Evolutionary conservation across 345 rosid species (phyloP).

Genomic region (Iberis pinnata): DNA sequence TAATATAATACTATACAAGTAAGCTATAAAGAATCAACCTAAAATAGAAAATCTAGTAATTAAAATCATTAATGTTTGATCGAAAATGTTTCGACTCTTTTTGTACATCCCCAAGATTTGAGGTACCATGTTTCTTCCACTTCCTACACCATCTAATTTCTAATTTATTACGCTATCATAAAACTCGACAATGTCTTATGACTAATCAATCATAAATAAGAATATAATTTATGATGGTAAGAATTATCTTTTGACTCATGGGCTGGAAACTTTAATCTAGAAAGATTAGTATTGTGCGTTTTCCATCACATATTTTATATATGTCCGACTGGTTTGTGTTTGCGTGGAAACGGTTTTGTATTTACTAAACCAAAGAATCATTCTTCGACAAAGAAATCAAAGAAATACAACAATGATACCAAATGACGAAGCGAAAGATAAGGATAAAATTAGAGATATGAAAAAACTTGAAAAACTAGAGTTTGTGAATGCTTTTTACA

Average conservation of each 20-base stretch:
- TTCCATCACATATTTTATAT: no score
- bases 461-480: no score
- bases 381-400: no score
- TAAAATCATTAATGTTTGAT: conserved; percentile 13
- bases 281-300: no score
- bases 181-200: conserved; percentile 18
- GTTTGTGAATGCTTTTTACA: no score
- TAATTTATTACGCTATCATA: conserved; percentile 22
- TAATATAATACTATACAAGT: not conserved
- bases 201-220: conserved; percentile 1
- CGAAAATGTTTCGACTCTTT: conserved; percentile 25
- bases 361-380: no score
- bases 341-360: no score
- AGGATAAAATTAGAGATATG: no score
- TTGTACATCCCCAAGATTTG: conserved; percentile 34
- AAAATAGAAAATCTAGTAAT: not conserved
- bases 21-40: conserved; percentile 12
- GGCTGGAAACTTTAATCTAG: no score
- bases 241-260: conserved; percentile 8
- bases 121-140: conserved; percentile 40
- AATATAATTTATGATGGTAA: not conserved
- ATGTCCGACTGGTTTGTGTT: no score
- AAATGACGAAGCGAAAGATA: no score
- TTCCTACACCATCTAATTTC: conserved; percentile 29
- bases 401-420: no score